These are phyloP conservation scores for Leucocoprinus sp. DNA, from an alignment of 768 basidiomycete genomes.

Conservation along the genomic window DNA sequence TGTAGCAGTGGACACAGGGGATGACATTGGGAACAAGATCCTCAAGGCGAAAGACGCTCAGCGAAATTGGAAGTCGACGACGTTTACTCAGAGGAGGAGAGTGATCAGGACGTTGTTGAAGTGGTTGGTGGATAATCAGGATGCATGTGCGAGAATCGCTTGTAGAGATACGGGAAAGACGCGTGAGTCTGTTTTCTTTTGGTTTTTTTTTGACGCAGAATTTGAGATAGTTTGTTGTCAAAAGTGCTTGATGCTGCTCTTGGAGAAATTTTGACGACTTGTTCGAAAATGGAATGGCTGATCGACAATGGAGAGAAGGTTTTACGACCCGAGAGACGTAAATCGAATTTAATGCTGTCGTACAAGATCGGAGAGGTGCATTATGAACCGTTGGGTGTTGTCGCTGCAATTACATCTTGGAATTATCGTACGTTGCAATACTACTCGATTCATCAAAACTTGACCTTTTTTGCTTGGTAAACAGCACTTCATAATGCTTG, in stretches of 20 bases:
- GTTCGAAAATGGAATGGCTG: constrained; percentile 91
- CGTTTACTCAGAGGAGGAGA: constrained; percentile 71
- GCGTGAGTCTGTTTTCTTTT: constrained; percentile 33
- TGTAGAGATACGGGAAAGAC: constrained; percentile 97
- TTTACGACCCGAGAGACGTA: constrained; percentile 65
- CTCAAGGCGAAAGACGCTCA: constrained; percentile 56
- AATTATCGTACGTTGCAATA: constrained; percentile 61
- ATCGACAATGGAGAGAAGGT: constrained; percentile 77
- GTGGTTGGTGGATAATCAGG: constrained; percentile 91
- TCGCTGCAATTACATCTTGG: constrained; percentile 92
- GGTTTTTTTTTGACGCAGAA: neutral
- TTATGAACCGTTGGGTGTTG: constrained; percentile 89
- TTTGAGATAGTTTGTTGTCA: constrained; percentile 5
- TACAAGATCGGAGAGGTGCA: constrained; percentile 76
- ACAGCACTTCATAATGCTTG: constrained; percentile 88
- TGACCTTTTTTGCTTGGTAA: neutral
- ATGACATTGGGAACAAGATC: constrained; percentile 73
- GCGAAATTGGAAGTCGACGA: constrained; percentile 61
- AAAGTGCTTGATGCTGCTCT: constrained; percentile 89
- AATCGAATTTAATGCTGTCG: constrained; percentile 54
- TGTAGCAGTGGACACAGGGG: constrained; percentile 61
- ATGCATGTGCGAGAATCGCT: constrained; percentile 76
- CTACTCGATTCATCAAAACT: neutral
- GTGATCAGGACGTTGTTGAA: constrained; percentile 82
- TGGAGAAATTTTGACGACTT: constrained; percentile 92